phyloP scores from a whole-genome alignment of 2,329 filamentous ascomycete species.

The Chaetoscypha palmicola region DNA sequence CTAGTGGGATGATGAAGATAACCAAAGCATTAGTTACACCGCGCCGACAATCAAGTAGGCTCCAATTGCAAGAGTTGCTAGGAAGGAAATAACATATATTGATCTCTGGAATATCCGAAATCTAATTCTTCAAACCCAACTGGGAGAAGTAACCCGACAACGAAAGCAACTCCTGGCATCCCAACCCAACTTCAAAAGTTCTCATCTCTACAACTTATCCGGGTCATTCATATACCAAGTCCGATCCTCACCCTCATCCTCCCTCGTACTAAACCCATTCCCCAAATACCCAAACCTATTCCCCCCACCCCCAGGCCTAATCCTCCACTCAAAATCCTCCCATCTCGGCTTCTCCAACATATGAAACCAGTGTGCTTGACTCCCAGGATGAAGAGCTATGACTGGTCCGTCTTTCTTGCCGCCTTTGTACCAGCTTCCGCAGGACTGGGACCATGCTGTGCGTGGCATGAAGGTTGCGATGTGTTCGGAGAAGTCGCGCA shows the following conservation, averaged over 20 bases:
- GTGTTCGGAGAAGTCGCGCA: background rate
- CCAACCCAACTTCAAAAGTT: no score
- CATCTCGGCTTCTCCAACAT: slow-evolving; percentile 15
- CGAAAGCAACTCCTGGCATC: no score
- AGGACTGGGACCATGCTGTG: slow-evolving; percentile 11
- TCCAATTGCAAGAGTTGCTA: no score
- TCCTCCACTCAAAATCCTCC: slow-evolving; percentile 14
- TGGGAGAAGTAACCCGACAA: no score
- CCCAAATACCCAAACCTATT: slow-evolving; percentile 16
- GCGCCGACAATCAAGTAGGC: no score
- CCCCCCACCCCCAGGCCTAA: background rate
- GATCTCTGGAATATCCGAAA: no score
- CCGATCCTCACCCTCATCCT: slow-evolving; percentile 5
- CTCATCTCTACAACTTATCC: no score
- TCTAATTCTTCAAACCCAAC: no score
- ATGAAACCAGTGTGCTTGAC: slow-evolving; percentile 16
- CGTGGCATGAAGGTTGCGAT: slow-evolving; percentile 5
- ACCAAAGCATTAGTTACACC: no score
- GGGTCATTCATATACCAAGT: slow-evolving; percentile 1
- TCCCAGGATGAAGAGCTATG: slow-evolving; percentile 11
- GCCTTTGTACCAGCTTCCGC: slow-evolving; percentile 21
- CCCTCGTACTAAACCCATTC: slow-evolving; percentile 15
- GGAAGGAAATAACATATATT: no score
- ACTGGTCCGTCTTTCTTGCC: slow-evolving; percentile 10
- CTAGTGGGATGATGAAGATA: no score